A percentile compares a stretch with the other conserved stretches of the same genome.
Evolutionary conservation across 2,329 filamentous ascomycete species (phyloP).

Genomic region (Aspergillus tubingensis): DNA sequence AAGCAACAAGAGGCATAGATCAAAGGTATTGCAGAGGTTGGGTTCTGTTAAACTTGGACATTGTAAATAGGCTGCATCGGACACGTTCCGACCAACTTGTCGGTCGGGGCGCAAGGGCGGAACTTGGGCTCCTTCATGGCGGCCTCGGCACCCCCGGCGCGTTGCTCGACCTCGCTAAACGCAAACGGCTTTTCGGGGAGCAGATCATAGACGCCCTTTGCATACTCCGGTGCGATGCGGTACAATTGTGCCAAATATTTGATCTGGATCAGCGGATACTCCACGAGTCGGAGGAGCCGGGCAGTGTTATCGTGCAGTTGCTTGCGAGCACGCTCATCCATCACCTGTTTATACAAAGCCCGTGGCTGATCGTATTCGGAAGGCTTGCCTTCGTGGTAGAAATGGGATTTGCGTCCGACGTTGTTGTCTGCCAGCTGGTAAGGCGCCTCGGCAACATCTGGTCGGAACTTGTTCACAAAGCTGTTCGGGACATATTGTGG

Average conservation of each 20-base stretch:
- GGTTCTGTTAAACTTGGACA: background rate
- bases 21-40: too few relatives aligned
- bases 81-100: constrained; percentile 10
- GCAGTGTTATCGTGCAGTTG: constrained; percentile 55
- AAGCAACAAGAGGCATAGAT: too few relatives aligned
- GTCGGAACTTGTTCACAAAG: constrained; percentile 55
- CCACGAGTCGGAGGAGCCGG: constrained; percentile 48
- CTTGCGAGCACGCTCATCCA: constrained; percentile 47
- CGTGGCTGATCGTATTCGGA: constrained; percentile 56
- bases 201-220: constrained; percentile 50
- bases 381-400: constrained; percentile 56
- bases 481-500: constrained; percentile 56
- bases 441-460: constrained; percentile 53
- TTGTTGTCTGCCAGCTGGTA: constrained; percentile 54
- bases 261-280: constrained; percentile 49
- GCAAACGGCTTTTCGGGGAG: constrained; percentile 49
- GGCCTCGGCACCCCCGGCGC: constrained; percentile 48
- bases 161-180: constrained; percentile 48
- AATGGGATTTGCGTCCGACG: constrained; percentile 55
- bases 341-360: constrained; percentile 53
- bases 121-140: constrained; percentile 38
- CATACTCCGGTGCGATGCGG: constrained; percentile 52
- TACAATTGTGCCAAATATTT: constrained; percentile 58
- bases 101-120: background rate
- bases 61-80: constrained; percentile 9